phyloP scores from a whole-genome alignment of 768 basidiomycete genomes.

The Lactarius sanguifluus region DNA sequence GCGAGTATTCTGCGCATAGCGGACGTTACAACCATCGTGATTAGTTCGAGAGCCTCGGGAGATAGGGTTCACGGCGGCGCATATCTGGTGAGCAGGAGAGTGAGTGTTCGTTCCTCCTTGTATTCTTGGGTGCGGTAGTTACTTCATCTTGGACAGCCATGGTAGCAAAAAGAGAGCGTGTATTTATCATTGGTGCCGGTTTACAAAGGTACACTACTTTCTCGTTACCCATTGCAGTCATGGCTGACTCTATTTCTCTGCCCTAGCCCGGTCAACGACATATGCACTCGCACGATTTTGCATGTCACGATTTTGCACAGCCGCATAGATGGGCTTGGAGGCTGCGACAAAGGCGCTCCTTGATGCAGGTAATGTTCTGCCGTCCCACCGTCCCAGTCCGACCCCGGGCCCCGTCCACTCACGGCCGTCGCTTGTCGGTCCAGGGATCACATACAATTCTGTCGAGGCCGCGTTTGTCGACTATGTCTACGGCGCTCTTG shows the following conservation, averaged over 20 bases:
- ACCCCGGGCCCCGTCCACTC: not conserved
- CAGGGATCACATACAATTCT: constrained; percentile 80
- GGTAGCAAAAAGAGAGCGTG: constrained; percentile 13
- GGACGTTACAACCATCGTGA: no score
- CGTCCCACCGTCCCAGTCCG: not conserved
- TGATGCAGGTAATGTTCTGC: constrained; percentile 60
- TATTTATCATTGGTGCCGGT: constrained; percentile 69
- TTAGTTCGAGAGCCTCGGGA: no score
- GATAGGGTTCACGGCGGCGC: no score
- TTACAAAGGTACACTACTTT: constrained; percentile 57
- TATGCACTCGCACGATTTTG: constrained; percentile 31
- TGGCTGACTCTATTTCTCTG: constrained; percentile 4
- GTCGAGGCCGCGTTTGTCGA: constrained; percentile 77
- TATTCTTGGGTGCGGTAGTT: no score
- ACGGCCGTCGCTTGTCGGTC: not conserved
- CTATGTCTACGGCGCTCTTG: constrained; percentile 73
- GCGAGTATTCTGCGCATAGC: no score
- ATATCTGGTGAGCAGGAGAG: no score
- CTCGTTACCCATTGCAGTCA: not conserved
- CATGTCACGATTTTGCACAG: not conserved
- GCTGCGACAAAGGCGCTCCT: constrained; percentile 84
- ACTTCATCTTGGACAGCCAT: not conserved
- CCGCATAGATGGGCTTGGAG: constrained; percentile 74
- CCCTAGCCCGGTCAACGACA: constrained; percentile 60
- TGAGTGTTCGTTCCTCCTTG: no score